These are phyloP conservation scores for Astraeus odoratus DNA, from an alignment of 768 basidiomycete genomes.

Conservation along the genomic window DNA sequence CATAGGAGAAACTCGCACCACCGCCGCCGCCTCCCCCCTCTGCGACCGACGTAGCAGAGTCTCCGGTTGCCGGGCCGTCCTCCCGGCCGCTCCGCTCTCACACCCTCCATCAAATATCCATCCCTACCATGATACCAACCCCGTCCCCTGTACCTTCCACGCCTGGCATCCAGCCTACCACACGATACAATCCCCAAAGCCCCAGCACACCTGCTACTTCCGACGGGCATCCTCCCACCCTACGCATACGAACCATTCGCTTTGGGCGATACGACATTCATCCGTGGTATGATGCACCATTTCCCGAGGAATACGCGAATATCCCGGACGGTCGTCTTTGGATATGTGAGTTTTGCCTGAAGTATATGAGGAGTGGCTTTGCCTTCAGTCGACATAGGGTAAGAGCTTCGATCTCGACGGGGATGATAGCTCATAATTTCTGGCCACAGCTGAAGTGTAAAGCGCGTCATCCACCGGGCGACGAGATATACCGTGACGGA, in stretches of 20 bases:
- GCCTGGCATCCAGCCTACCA: conserved; percentile 23
- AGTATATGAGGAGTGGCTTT: conserved; percentile 95
- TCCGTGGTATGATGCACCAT: conserved; percentile 99
- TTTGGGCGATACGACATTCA: conserved; percentile 91
- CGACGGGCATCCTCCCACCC: conserved; percentile 26
- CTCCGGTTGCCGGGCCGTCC: conserved; percentile 47
- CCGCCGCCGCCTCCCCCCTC: conserved; percentile 29
- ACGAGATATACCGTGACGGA: conserved; percentile 95
- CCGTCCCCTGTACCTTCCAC: conserved; percentile 34
- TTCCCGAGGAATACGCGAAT: conserved; percentile 93
- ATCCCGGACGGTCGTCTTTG: conserved; percentile 89
- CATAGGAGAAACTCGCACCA: conserved; percentile 47
- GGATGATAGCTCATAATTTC: conserved; percentile 6
- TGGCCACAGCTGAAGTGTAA: conserved; percentile 83
- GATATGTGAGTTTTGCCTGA: conserved; percentile 97
- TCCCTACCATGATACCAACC: conserved; percentile 23
- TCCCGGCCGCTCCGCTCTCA: conserved; percentile 60
- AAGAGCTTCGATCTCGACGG: conserved; percentile 23
- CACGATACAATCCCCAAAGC: conserved; percentile 29
- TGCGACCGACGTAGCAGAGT: conserved; percentile 27
- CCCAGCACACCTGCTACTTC: conserved; percentile 21
- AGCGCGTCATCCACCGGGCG: conserved; percentile 89
- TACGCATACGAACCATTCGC: conserved; percentile 81
- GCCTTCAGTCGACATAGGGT: conserved; percentile 82
- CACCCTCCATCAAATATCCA: conserved; percentile 32